Base-by-base conservation (phyloP, 192 early-diverging fungal species). In the Coemansia sp. region DNA sequence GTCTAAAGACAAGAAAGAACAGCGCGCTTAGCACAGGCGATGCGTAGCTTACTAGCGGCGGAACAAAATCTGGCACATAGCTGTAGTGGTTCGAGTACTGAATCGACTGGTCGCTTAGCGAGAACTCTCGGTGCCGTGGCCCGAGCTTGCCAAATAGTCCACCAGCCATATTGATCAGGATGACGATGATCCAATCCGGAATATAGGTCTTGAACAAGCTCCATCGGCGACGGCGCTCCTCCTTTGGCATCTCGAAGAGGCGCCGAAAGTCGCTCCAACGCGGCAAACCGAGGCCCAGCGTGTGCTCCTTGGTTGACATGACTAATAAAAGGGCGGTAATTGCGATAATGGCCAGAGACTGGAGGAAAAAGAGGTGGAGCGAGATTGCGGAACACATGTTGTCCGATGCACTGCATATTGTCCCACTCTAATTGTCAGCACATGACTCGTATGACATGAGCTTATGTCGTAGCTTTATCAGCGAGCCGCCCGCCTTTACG, bases 91-190 rank as follows among this genome's bases (percentile, higher is more conserved):
- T 79, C 6, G 88, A 84, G 70, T 87, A 87, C 79, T 87, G 87
- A 71, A 94, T 88, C 8, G 87, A 75, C 22, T 79, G 84, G 74
- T 95, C 88, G 33, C 83, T 61, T 6, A 95, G 69, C 15, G 88
- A 90, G 69, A 95, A 95, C 62, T 88, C 73, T 64, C 89, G 86
- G 58, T 91, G 89, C 66, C 86, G 90, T 2, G 91, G 91, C 3
- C 84, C 75, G 0, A 88, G 60, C 13, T 43, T 70, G 47, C 89
- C 87, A 15, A 93, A 76, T 22, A 74, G 66, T 29, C 87, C 87
- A 60, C 90, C 91, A 15, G 76, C 80, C 3, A 72, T 53, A n/a
- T 88, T 76, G 68, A 91, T 80, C 13, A 86, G 50, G n/a, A 90
- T 44, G 6, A 90, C 78, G 13, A 91, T 68, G 10, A 89, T 68